These are phyloP conservation scores for Aurifilum marmelostoma DNA, from an alignment of 2,329 filamentous ascomycete species.

Conservation along the genomic window DNA sequence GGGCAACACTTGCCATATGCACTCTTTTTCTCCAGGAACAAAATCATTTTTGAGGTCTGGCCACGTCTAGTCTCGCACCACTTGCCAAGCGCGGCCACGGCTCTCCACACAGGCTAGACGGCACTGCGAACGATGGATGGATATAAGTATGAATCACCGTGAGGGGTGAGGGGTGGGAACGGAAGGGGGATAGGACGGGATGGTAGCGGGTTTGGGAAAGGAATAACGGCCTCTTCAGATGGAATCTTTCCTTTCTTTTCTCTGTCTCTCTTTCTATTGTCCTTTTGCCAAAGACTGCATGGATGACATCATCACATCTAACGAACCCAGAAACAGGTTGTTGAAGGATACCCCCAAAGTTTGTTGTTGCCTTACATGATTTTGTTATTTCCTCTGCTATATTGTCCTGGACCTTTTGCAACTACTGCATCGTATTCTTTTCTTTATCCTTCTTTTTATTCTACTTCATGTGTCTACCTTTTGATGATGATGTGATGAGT, in stretches of 20 bases:
- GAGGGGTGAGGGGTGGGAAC: neutral
- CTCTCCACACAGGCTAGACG: neutral
- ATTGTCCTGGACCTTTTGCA: neutral
- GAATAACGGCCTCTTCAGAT: neutral
- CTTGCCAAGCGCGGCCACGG: neutral
- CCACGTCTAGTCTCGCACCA: neutral
- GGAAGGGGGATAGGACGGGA: constrained; percentile 2
- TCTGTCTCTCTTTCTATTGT: constrained; percentile 7
- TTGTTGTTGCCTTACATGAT: constrained; percentile 9
- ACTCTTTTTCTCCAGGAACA: neutral
- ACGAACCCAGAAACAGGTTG: constrained; percentile 28
- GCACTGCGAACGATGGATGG: neutral
- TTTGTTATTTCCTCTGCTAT: neutral
- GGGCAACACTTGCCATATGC: neutral
- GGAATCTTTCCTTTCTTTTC: constrained; percentile 3
- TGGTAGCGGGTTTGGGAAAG: neutral
- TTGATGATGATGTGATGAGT: constrained; percentile 17
- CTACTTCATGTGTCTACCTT: constrained; percentile 27
- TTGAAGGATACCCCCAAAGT: constrained; percentile 30
- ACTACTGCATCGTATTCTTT: neutral
- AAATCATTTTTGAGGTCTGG: neutral
- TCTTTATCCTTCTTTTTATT: neutral
- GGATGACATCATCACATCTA: constrained; percentile 27
- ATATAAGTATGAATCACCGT: neutral
- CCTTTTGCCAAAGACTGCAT: constrained; percentile 27